Evolutionary conservation across 495 filamentous ascomycete genomes (phyloP).

Genomic region (Xylaria scruposa): DNA sequence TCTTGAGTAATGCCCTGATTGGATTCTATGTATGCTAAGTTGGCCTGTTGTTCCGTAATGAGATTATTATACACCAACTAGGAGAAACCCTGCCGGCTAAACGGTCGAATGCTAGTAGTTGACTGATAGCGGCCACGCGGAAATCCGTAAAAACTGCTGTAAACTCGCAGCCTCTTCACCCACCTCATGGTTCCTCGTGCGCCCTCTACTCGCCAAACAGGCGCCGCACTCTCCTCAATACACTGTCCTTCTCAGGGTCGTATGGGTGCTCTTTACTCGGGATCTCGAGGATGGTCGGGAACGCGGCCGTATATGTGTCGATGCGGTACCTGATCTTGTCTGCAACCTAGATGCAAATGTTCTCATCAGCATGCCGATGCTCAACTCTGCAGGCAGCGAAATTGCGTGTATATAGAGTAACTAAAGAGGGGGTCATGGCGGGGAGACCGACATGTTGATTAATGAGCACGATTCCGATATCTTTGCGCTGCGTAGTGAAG

Average conservation of each 20-base stretch:
- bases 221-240: slow-evolving; percentile 86
- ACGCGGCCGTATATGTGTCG: slow-evolving; percentile 75
- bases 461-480: slow-evolving; percentile 94
- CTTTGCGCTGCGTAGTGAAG: slow-evolving; percentile 88
- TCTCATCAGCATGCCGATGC: background rate
- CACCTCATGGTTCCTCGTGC: background rate
- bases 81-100: background rate
- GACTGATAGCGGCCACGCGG: background rate
- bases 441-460: slow-evolving; percentile 85
- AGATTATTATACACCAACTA: background rate
- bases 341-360: slow-evolving; percentile 68
- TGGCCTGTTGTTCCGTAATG: background rate
- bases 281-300: slow-evolving; percentile 86
- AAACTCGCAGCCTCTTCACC: background rate
- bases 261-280: slow-evolving; percentile 99
- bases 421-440: background rate
- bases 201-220: slow-evolving; percentile 82
- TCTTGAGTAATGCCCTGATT: background rate
- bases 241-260: slow-evolving; percentile 98
- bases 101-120: background rate
- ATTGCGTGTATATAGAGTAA: slow-evolving; percentile 7
- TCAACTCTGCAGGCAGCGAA: background rate
- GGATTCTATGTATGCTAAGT: background rate
- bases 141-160: background rate
- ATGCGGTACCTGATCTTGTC: slow-evolving; percentile 88